Conservation (phyloP, 192 early-diverging fungal species). For the Gorgonomyces haynaldii region DNA sequence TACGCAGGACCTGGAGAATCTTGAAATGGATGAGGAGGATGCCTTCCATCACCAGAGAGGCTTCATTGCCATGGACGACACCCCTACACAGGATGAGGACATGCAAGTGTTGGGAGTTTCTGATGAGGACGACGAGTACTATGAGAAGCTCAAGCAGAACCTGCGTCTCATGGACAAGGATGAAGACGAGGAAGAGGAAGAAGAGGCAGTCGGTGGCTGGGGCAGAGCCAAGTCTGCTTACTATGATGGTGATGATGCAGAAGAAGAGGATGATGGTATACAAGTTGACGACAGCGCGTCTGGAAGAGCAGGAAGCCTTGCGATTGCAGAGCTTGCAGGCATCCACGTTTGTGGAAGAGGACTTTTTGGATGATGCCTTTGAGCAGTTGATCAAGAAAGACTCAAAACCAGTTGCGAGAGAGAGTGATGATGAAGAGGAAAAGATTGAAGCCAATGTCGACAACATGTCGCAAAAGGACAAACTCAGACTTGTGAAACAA, state of each 20-base stretch:
- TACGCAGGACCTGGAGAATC: too few relatives aligned
- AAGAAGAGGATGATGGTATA: not conserved
- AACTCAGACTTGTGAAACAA: not conserved
- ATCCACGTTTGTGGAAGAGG: not conserved
- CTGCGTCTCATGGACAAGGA: not conserved
- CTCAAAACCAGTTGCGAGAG: not conserved
- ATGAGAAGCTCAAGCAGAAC: not conserved
- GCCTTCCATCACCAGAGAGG: conserved; percentile 2
- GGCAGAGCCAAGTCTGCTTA: not conserved
- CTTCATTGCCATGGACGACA: not conserved
- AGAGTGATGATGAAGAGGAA: not conserved
- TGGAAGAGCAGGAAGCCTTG: conserved; percentile 2
- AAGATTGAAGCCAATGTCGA: not conserved
- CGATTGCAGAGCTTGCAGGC: not conserved
- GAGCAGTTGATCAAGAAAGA: not conserved
- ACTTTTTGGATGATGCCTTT: conserved; percentile 3
- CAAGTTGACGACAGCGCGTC: not conserved
- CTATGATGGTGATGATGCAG: not conserved
- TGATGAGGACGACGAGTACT: not conserved
- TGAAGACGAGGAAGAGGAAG: conserved; percentile 2
- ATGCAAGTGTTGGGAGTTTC: not conserved
- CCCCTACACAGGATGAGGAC: not conserved
- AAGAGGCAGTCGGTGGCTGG: not conserved
- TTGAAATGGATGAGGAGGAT: conserved; percentile 4
- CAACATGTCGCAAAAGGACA: conserved; percentile 1